Conservation (phyloP, 805 yeast genomes). For the Sungouiella blattae region DNA sequence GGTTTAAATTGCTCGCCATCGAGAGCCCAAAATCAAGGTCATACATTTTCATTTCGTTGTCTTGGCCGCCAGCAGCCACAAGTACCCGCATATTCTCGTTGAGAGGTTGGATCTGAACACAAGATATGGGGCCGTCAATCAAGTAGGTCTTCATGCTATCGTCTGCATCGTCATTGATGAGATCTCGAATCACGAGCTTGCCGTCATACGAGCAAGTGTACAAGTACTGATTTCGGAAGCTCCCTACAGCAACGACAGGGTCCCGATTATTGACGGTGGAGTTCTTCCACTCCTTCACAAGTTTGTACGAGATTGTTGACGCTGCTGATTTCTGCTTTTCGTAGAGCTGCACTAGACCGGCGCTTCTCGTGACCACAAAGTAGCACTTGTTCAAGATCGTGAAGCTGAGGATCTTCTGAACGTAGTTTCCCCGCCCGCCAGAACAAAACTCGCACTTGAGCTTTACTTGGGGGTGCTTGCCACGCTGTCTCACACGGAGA, state of each 20-base stretch:
- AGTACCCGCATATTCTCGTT: slow-evolving; percentile 10
- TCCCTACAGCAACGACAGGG: slow-evolving; percentile 23
- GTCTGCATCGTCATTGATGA: slow-evolving; percentile 34
- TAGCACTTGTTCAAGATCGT: slow-evolving; percentile 17
- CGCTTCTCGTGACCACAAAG: slow-evolving; percentile 21
- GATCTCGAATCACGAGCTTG: slow-evolving; percentile 31
- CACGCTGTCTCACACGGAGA: slow-evolving; percentile 11
- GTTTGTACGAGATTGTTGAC: slow-evolving; percentile 9
- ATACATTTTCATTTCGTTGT: slow-evolving; percentile 25
- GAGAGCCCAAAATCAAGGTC: slow-evolving; percentile 14
- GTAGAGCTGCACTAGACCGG: slow-evolving; percentile 30
- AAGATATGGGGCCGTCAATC: slow-evolving; percentile 23
- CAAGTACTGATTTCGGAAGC: slow-evolving; percentile 24
- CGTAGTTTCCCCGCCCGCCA: slow-evolving; percentile 14
- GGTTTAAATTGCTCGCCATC: neutral
- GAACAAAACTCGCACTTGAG: slow-evolving; percentile 16
- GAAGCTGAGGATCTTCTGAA: slow-evolving; percentile 21
- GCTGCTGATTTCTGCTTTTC: slow-evolving; percentile 10
- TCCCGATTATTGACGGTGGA: slow-evolving; percentile 15
- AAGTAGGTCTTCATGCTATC: slow-evolving; percentile 23
- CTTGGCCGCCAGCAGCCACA: slow-evolving; percentile 25
- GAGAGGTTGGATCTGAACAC: slow-evolving; percentile 15
- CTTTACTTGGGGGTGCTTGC: slow-evolving; percentile 7
- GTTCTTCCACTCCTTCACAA: slow-evolving; percentile 35
- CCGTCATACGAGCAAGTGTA: slow-evolving; percentile 34